Conservation (phyloP, 2,329 filamentous ascomycete species). For the Scleromitrula shiraiana region DNA sequence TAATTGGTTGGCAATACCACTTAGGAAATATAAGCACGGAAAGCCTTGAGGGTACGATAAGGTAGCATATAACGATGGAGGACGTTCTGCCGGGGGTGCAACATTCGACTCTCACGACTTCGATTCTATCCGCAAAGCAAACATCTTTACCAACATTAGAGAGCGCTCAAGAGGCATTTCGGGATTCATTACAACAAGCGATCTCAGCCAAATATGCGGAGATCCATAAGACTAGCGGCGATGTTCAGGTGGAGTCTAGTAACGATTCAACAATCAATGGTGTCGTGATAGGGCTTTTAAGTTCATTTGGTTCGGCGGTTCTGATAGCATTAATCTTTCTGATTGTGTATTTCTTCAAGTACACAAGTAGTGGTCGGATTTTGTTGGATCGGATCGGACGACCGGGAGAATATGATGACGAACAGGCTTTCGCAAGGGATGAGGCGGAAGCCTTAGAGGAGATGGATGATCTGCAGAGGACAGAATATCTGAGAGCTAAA, state of each 20-base stretch:
- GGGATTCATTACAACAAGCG: constrained; percentile 4
- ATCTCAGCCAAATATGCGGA: neutral
- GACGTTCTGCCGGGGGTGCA: constrained; percentile 17
- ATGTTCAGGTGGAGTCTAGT: neutral
- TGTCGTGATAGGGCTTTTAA: constrained; percentile 89
- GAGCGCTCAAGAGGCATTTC: constrained; percentile 6
- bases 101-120: constrained; percentile 19
- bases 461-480: constrained; percentile 89
- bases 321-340: constrained; percentile 73
- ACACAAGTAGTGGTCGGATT: constrained; percentile 80
- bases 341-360: constrained; percentile 88
- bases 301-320: constrained; percentile 84
- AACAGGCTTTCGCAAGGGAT: constrained; percentile 87
- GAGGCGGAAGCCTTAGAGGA: constrained; percentile 90
- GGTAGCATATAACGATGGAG: constrained; percentile 13
- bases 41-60: constrained; percentile 7
- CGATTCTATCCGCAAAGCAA: constrained; percentile 9
- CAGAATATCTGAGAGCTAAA: constrained; percentile 91
- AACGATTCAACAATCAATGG: constrained; percentile 50
- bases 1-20: neutral
- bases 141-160: constrained; percentile 9
- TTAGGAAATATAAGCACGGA: neutral
- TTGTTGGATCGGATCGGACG: constrained; percentile 87
- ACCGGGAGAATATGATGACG: constrained; percentile 95
- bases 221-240: neutral